Base-by-base conservation (phyloP, 2,329 filamentous ascomycete genomes). In the Microsporum audouinii region DNA sequence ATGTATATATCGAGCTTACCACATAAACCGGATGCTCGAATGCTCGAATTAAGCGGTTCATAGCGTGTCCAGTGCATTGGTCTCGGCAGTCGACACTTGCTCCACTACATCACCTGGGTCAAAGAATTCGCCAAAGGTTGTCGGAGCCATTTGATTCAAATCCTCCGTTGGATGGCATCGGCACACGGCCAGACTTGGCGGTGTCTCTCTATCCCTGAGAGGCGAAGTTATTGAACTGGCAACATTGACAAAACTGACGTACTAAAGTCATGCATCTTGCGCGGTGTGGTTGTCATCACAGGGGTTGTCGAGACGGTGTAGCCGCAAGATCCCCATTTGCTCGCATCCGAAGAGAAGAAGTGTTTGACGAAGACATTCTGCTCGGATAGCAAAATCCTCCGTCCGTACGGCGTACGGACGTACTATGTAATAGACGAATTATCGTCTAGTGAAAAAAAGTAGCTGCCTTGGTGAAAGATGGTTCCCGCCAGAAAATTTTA, bases 101-200 rank as follows among this genome's bases (percentile, higher is more conserved):
- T 55, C 49, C 49, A 55, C 49, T 31, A 7, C 12, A 2, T 17
- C 49, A 36, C 27, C 14, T 49, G 45, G n/a, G 12, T 31, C 31
- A 10, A 36, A 17, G 12, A 36, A 55, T 34, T 36, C 49, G 49
- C 49, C 49, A 55, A 55, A 55, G 49, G 49, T 55, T 55, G 49
- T 55, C 49, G 49, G 49, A 55, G 31, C 49, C 14, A 55, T 55
- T 34, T 55, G 31, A 23, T 55, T 12, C 49, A 55, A 55, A 55
- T 17, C 45, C 49, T 55, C 49, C 49, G 49, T 55, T 55, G 4
- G 12, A 34, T 7, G 14, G 12, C 5, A 55, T 36, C 49, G 33
- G 29, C 4, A 31, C 17, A 17, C 49, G 31, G 45, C 23, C 27
- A 55, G 31, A 53, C 12, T 55, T 8, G 23, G 49, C 29, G 5